Evolutionary conservation across 2,329 filamentous ascomycete species (phyloP), one percentile per base, ranked within the genome.

Genomic region (Trichophyton verrucosum): DNA sequence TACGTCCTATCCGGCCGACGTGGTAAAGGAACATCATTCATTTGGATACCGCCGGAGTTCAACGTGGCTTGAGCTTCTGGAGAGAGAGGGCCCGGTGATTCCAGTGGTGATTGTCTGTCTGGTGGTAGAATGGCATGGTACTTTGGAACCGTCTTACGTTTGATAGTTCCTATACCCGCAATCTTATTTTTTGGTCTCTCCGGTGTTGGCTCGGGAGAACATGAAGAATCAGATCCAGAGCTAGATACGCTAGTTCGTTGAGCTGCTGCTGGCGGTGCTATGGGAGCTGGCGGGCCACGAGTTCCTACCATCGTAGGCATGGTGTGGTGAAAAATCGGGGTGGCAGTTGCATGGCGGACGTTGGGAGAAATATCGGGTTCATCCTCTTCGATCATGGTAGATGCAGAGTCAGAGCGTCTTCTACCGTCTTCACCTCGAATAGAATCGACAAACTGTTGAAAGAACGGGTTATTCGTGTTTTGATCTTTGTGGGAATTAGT

Each of bases 51-150:
- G 1, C 84, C 81, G 4, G 56, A 15, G 9, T 80, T 81, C 78
- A 88, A 87, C 0, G 81, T 81, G 13, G 78, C 77, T 42, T 83
- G 78, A 44, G 87, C 74, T 0, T 80, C 85, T 1, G 86, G 85
- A 0, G 86, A 86, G 0, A 82, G 72, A 1, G 83, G 84, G 0
- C 81, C 81, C 0, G 85, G 84, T 3, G 85, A 84, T 1, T 79
- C 78, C 1, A 83, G 80, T 36, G 80, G 76, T 8, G 70, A 0
- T 75, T 74, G 63, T 83, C 80, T 59, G 2, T 75, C 77, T 0
- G 83, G 79, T 5, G 85, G 82, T 57, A 84, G 80, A 3, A 86
- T 77, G 1, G 82, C 81, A 60, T 78, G 78, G 67, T 84, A 86
- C 56, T 80, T 68, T 56, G 69, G 67, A 1, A 68, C 61, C 20